Evolutionary conservation across 2,329 filamentous ascomycete genomes (phyloP), one percentile per base, ranked within the genome.

Genomic region (Aureobasidium pullulans): DNA sequence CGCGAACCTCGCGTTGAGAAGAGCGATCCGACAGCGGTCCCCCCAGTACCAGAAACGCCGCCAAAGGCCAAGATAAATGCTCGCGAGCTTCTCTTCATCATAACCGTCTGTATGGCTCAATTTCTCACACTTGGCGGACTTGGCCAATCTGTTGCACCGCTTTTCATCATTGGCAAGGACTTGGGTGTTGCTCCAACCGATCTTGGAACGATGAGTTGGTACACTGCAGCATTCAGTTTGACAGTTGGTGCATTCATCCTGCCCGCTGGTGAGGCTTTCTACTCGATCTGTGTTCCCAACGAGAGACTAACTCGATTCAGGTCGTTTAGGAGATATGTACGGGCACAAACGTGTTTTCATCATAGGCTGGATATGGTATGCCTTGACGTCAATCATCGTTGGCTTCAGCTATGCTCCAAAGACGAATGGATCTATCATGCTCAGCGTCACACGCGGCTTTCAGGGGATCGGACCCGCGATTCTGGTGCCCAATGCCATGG

Each of bases 231-330:
- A 9, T 77, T 76, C 66, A 70, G 68, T 44, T 64, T 77, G 28
- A 75, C 75, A 2, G 72, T 76, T 9, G 75, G 75, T n/a, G 75
- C 74, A 5, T 76, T 76, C 63, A 77, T 77, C 58, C 68, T 77
- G 48, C 71, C 75, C 28, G 72, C 73, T 7, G 75, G 70, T 59
- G 16, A 37, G 28, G 6, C 23, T 11, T 29, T 7, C 4, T 4
- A 3, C 6, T 31, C 3, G 3, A 15, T 37, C 4, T 9, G 13
- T 15, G 19, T 15, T 11, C 39, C 8, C 16, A 8, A 31, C 5
- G 10, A 16, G n/a, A 28, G n/a, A 13, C 57, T 59, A 11, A 59
- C 11, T 29, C 8, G 10, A 29, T 7, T 11, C 37, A 59, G 57
- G 75, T 10, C 69, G 74, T 19, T 62, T 76, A 6, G 75, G 75